phyloP scores from a whole-genome alignment of 441 rosid genomes.

The Oxalis stricta region DNA sequence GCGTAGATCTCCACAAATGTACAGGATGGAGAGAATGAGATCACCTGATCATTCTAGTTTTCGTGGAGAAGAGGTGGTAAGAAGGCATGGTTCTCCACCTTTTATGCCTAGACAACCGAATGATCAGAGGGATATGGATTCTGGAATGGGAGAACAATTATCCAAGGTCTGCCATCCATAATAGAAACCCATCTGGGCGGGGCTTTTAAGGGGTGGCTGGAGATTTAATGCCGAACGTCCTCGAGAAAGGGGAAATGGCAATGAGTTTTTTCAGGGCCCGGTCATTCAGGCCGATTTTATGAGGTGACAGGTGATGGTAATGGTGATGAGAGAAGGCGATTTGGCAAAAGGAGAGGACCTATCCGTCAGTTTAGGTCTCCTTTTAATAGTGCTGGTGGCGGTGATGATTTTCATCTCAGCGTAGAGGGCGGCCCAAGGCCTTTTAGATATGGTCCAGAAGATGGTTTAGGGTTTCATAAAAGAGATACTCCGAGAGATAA shows the following conservation, averaged over 20 bases:
- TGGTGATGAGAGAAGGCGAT: constrained; percentile 53
- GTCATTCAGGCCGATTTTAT: constrained; percentile 48
- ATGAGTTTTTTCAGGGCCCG: constrained; percentile 45
- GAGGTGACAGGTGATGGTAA: constrained; percentile 47
- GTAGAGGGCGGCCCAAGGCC: constrained; percentile 41
- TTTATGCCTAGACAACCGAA: constrained; percentile 38
- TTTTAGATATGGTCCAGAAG: constrained; percentile 35
- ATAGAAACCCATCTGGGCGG: constrained; percentile 52
- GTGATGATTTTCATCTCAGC: constrained; percentile 30
- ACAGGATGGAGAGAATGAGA: constrained; percentile 44
- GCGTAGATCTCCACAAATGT: constrained; percentile 52
- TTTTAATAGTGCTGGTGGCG: constrained; percentile 29
- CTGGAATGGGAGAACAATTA: constrained; percentile 40
- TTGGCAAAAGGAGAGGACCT: constrained; percentile 54
- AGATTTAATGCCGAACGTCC: constrained; percentile 36
- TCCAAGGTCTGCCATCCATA: constrained; percentile 35
- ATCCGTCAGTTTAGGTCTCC: constrained; percentile 47
- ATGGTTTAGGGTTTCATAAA: constrained; percentile 32
- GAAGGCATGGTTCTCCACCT: constrained; percentile 60
- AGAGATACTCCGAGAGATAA: constrained; percentile 36
- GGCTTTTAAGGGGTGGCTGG: constrained; percentile 41
- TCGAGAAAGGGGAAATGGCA: constrained; percentile 45
- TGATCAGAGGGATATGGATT: constrained; percentile 51
- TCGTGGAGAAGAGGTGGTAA: constrained; percentile 32
- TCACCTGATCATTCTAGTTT: constrained; percentile 62